Evolutionary conservation across 1,284 basidiomycete genomes (phyloP), one percentile per base, ranked within the genome.

Genomic region (Naganishia liquefaciens): DNA sequence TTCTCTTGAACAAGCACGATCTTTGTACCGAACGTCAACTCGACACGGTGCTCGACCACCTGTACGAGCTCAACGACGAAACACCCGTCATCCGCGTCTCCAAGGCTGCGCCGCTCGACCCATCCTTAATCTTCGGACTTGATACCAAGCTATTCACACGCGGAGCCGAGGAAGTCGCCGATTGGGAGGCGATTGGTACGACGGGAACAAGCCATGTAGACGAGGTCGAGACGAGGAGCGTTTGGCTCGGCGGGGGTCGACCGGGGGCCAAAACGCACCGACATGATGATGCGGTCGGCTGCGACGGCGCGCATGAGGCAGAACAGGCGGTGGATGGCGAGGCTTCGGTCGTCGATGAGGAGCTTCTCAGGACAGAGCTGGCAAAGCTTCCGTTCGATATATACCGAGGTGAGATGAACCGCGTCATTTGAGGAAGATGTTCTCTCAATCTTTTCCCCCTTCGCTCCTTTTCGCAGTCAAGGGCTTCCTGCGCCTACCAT

Each of bases 1-100:
- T 94, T 62, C 81, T 94, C 30, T 84, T 95, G 85, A 92, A 91
- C 72, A 94, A 95, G 82, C 91, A 88, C 86, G 90, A 93, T 70
- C 84, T 88, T 65, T 82, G 76, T 49, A 83, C 87, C 10, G 90
- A 91, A 67, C 85, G 87, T 37, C 82, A 86, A 42, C 82, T 91
- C 54, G 91, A 94, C 75, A 80, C 85, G 60, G 88, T 94, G 30
- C 78, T 92, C 53, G 92, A 95, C 75, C 88, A 90, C 68, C 82
- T 95, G n/a, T 83, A 88, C 76, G 91, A 90, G 23, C 83, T 95
- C 54, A 95, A 94, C 75, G 91, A 94, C 72, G 79, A 82, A 43
- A 94, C 92, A 4, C 91, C 91, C 9, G 91, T 92, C 76, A 84
- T 94, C 64, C 84, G 82, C 66, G 80, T 87, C 60, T 70, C 70